Evolutionary conservation across 305 asterid genomes (phyloP).

Genomic region (Fraxinus angustifolia): DNA sequence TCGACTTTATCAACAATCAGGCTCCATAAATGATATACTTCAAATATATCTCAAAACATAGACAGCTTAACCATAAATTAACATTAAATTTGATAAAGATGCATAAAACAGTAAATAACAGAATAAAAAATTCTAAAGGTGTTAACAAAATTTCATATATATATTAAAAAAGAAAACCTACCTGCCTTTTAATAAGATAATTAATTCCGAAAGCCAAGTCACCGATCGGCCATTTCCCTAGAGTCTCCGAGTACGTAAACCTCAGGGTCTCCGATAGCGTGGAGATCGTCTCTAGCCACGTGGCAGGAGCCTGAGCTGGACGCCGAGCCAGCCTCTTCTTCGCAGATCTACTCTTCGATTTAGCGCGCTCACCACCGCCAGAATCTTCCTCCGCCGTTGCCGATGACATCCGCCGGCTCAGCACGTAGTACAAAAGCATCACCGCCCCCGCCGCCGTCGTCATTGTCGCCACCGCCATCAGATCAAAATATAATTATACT

Average conservation of each 20-base stretch:
- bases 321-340: slow-evolving; percentile 61
- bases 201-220: slow-evolving; percentile 90
- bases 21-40: not conserved
- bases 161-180: slow-evolving; percentile 16
- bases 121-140: not conserved
- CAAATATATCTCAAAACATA: not conserved
- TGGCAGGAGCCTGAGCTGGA: slow-evolving; percentile 92
- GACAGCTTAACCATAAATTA: not conserved
- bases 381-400: slow-evolving; percentile 34
- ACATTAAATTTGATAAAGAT: not conserved
- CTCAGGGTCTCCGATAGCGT: slow-evolving; percentile 76
- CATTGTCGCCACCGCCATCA: slow-evolving; percentile 81
- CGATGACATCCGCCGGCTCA: slow-evolving; percentile 51
- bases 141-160: not conserved
- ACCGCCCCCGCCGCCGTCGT: slow-evolving; percentile 84
- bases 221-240: slow-evolving; percentile 93
- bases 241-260: slow-evolving; percentile 80
- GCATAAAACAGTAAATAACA: not conserved
- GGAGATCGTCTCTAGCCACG: slow-evolving; percentile 79
- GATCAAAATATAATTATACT: slow-evolving; percentile 12
- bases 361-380: slow-evolving; percentile 45
- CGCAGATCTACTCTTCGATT: slow-evolving; percentile 53
- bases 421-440: slow-evolving; percentile 66
- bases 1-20: not conserved
- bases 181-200: slow-evolving; percentile 81